Evolutionary conservation across 352 stramenopile genomes (phyloP), one percentile per base, ranked within the genome.

Genomic region (Globisporangium paddicum): DNA sequence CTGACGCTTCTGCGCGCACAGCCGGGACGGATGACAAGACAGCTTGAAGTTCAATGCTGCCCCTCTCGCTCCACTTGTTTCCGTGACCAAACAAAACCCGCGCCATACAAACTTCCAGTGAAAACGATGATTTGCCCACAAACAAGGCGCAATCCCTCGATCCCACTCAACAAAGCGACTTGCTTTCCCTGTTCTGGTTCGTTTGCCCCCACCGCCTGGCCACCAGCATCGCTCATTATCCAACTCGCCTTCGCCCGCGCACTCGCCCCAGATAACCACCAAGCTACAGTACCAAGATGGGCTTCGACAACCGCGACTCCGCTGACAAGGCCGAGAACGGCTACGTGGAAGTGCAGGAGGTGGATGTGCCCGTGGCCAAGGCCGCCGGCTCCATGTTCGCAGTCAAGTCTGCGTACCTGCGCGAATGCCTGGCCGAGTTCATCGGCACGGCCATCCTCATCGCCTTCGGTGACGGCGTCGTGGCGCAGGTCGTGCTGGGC

Each of bases 381-480:
- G 4, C 40, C 2, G 40, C 42, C 18, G 32, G 32, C 14, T 60
- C 53, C 28, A 51, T 34, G 44, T n/a, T 46, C 21, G 52, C 49
- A 16, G 46, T 62, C 40, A 66, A 66, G 60, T 62, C 32, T 3
- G 18, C 73, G 38, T 60, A 85, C 19, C 26, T 82, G 9, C 80
- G 80, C 25, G 75, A 89, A 57, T 87, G 79, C 47, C 38, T 87
- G 13, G 77, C 75, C 32, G 79, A 87, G 58, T 84, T 85, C 60
- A 69, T 89, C 41, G 75, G 73, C 57, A 83, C 73, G 7, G 51
- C 51, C 9, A 47, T 58, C 14, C 35, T 48, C 35, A 70, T 89
- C 58, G 45, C 69, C 18, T 87, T 89, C 61, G 79, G 79, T 18
- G 67, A 82, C 50, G 79, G 77, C 32, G 77, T 82, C n/a, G 77